These are phyloP conservation scores for Trametes maxima DNA, from an alignment of 768 basidiomycete species.

Conservation along the genomic window DNA sequence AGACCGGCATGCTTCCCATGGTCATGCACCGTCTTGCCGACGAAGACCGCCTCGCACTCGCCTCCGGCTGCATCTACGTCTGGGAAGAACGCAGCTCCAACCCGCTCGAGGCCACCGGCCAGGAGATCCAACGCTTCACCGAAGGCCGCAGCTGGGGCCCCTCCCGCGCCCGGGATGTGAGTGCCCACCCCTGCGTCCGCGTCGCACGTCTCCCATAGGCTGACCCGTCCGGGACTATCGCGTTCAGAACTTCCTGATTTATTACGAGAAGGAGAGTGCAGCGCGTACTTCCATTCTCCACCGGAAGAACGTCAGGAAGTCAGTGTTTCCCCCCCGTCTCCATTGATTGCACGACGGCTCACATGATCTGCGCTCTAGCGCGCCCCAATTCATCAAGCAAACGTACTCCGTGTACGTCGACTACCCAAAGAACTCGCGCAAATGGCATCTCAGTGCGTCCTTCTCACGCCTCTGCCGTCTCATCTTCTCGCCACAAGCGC, in stretches of 20 bases:
- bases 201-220: slow-evolving; percentile 15
- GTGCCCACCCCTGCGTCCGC: slow-evolving; percentile 12
- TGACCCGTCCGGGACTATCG: slow-evolving; percentile 3
- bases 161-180: slow-evolving; percentile 38
- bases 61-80: slow-evolving; percentile 41
- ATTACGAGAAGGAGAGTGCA: slow-evolving; percentile 41
- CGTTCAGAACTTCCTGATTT: slow-evolving; percentile 41
- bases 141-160: slow-evolving; percentile 43
- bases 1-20: slow-evolving; percentile 37
- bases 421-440: slow-evolving; percentile 31
- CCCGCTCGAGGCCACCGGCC: slow-evolving; percentile 37
- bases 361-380: slow-evolving; percentile 20
- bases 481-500: not conserved
- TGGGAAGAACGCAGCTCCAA: slow-evolving; percentile 41
- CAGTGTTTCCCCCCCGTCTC: not conserved
- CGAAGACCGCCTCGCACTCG: slow-evolving; percentile 39
- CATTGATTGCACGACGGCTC: not conserved
- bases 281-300: slow-evolving; percentile 28
- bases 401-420: slow-evolving; percentile 43
- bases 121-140: slow-evolving; percentile 42
- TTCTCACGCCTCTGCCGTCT: not conserved
- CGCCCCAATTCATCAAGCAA: slow-evolving; percentile 39
- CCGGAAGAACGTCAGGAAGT: slow-evolving; percentile 30
- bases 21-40: slow-evolving; percentile 42
- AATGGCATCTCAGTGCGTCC: slow-evolving; percentile 43